Evolutionary conservation across 345 rosid genomes (phyloP), one percentile per base, ranked within the genome.

Genomic region (Pistacia vera): DNA sequence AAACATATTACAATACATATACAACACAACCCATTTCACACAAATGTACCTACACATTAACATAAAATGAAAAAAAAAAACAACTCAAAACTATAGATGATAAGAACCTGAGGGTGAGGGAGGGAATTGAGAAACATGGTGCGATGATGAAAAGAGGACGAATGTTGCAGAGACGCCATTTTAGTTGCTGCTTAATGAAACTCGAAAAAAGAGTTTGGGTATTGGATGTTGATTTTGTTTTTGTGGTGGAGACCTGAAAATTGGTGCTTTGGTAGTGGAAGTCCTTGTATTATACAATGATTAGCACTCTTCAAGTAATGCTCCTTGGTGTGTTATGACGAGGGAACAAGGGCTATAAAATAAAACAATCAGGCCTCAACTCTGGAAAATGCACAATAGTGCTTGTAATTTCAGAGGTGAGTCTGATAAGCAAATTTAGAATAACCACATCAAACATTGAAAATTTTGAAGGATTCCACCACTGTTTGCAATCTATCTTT

Each of bases 151-250:
- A 83, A 71, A 68, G 92, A 86, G 36, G 86, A 83, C n/a, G 82
- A 80, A 68, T 83, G 86, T 72, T 84, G 93, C 81, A 94, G 85
- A 65, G 97, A 88, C 86, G 87, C 95, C 98, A 95, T 91, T 75
- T 51, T 14, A 17, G 5, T 25, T 11, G 17, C 5, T 14, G 14
- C 57, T 25, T 52, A 11, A 3, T 51, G 57, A 52, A 52, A 12
- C 5, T 11, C 3, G 57, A 5, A 12, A 52, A 3, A 14, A 17
- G 5, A 52, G 25, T 25, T 25, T 25, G 25, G 25, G 25, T 25
- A 25, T 25, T 0, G 16, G 17, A 1, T 12, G n/a, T 52, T 16
- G 57, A 52, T 35, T 4, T 35, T 16, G 16, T 48, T 20, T 76
- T n/a, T 72, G 77, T 78, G 79, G 82, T 38, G 76, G 73, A 77